phyloP scores from a whole-genome alignment of 2,329 filamentous ascomycete genomes.

The Fusarium veterinarium region DNA sequence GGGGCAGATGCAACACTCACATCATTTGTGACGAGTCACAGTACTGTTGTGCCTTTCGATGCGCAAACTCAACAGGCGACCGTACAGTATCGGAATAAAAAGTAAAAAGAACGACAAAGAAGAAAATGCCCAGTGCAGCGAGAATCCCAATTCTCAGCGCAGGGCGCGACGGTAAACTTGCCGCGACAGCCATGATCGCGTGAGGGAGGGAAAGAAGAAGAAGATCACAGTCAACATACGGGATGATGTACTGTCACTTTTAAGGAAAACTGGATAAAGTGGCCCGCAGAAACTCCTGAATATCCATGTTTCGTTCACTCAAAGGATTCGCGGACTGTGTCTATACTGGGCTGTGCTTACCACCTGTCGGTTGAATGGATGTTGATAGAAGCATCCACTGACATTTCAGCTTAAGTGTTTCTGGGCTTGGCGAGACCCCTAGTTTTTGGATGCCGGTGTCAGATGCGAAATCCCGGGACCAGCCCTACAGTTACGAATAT shows the following conservation, averaged over 20 bases:
- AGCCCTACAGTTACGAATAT: neutral
- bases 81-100: conserved; percentile 17
- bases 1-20: neutral
- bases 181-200: conserved; percentile 21
- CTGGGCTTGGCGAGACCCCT: neutral
- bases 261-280: neutral
- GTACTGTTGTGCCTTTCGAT: conserved; percentile 28
- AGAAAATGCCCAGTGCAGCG: conserved; percentile 3
- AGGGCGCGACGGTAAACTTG: conserved; percentile 21
- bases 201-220: neutral
- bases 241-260: neutral
- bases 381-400: neutral
- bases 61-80: conserved; percentile 25
- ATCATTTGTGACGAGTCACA: neutral
- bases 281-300: conserved; percentile 6
- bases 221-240: neutral
- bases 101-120: conserved; percentile 29
- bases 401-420: neutral
- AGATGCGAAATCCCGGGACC: neutral
- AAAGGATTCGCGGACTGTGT: neutral
- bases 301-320: no score
- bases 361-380: neutral
- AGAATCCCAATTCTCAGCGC: conserved; percentile 20
- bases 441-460: neutral
- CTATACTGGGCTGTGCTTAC: neutral